Base-by-base conservation (phyloP, 306 rosid genomes). In the Citrullus colocynthis region DNA sequence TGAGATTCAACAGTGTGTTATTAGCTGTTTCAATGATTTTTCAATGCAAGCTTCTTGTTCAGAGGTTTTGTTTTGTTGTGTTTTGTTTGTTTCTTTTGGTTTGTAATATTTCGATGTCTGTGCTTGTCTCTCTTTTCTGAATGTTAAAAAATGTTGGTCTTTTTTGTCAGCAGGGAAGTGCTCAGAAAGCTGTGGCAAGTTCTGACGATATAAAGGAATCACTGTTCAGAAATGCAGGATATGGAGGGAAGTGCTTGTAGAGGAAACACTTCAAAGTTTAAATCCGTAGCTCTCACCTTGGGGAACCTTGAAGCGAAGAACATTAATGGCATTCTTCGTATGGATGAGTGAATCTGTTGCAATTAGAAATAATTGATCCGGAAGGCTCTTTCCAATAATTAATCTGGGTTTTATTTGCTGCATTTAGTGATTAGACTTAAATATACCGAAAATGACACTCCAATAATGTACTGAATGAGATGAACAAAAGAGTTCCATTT, bases 161-260 rank as follows among this genome's bases (percentile, higher is more conserved):
- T 3, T 64, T 57, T 24, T 81, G 81, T 12, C 42, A 37, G 67
- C 82, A 91, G 98, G 97, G 59, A 36, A 85, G 80, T 39, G 88
- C 82, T 79, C 87, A 91, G 88, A 85, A 88, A 76, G 81, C 81
- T 78, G 54, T 86, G 67, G 71, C 87, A 65, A 89, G 82, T 69
- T 84, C 87, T 32, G 97, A 90, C 76, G 98, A 91, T 39, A 84
- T 94, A 85, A 91, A 91, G 90, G 93, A 94, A 82, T 91, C 93
- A 76, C 82, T 94, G 24, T 94, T 94, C 94, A 89, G 97, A 87
- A 94, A 89, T 86, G 98, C 98, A 78, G 98, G 98, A 57, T 94
- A 94, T 86, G 97, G 98, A 81, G 98, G 97, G 21, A 88, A 88
- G 80, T 91, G 95, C 82, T 85, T 90, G 81, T 91, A 94, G 88